Conservation (phyloP, 805 yeast species). For the Nakazawaea wyomingensis region DNA sequence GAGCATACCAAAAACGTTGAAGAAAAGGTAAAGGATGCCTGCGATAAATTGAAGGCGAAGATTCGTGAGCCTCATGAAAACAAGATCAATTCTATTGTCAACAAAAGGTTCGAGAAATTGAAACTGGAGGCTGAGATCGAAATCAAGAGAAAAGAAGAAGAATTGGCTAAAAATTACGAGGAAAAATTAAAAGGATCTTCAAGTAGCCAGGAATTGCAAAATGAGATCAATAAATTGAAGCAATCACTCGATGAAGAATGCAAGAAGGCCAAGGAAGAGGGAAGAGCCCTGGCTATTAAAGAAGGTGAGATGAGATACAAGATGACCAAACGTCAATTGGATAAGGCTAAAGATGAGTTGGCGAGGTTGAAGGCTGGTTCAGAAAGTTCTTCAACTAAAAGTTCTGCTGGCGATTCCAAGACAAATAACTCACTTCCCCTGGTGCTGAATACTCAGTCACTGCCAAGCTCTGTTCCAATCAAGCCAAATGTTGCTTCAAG, state of each 20-base stretch:
- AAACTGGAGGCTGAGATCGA: slow-evolving; percentile 17
- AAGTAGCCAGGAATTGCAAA: slow-evolving; percentile 20
- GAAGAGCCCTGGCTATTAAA: slow-evolving; percentile 46
- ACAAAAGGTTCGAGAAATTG: slow-evolving; percentile 26
- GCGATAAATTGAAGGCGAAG: slow-evolving; percentile 23
- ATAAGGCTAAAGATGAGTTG: slow-evolving; percentile 39
- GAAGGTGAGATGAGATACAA: slow-evolving; percentile 55
- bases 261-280: slow-evolving; percentile 37
- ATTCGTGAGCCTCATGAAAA: slow-evolving; percentile 35
- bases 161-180: slow-evolving; percentile 12
- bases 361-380: slow-evolving; percentile 14
- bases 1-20: slow-evolving; percentile 21
- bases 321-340: slow-evolving; percentile 50
- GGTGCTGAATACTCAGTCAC: not conserved
- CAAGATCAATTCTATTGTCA: slow-evolving; percentile 29
- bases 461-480: not conserved
- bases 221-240: slow-evolving; percentile 19
- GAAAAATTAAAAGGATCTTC: slow-evolving; percentile 4
- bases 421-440: no score
- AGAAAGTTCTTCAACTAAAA: no score
- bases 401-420: no score
- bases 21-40: slow-evolving; percentile 24
- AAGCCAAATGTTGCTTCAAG: not conserved
- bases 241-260: slow-evolving; percentile 20
- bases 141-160: slow-evolving; percentile 11